Conservation (phyloP, 2,329 filamentous ascomycete genomes). For the Decorospora gaudefroyi region DNA sequence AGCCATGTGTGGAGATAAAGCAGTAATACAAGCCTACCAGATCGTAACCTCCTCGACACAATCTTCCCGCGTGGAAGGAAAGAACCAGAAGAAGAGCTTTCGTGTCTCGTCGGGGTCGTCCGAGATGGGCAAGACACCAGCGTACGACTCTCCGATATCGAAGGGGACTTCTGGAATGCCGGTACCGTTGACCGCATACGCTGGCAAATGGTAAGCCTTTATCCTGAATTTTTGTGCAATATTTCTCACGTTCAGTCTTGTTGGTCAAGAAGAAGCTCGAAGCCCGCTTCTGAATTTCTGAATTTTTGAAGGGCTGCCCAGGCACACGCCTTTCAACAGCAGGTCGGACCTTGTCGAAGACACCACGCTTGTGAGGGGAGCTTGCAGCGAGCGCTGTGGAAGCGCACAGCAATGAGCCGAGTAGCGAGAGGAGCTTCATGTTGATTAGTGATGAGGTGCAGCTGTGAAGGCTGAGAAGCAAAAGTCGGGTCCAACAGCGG, state of each 20-base stretch:
- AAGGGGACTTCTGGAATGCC: conserved; percentile 70
- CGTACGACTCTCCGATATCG: conserved; percentile 68
- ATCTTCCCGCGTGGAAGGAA: conserved; percentile 59
- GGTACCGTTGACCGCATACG: conserved; percentile 66
- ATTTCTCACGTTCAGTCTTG: conserved; percentile 40
- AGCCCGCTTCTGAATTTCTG: conserved; percentile 43
- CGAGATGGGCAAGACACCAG: conserved; percentile 65
- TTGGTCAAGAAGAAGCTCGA: conserved; percentile 38
- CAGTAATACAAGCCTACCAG: conserved; percentile 44
- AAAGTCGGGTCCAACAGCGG: conserved; percentile 1
- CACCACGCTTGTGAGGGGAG: conserved; percentile 33
- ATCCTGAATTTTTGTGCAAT: too few species aligned
- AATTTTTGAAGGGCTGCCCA: conserved; percentile 37
- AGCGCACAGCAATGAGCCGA: conserved; percentile 37
- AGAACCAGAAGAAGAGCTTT: conserved; percentile 68
- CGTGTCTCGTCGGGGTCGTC: conserved; percentile 54
- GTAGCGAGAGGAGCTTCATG: conserved; percentile 42
- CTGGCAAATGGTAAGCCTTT: conserved; percentile 44
- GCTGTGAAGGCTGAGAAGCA: conserved; percentile 1
- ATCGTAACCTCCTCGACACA: conserved; percentile 64
- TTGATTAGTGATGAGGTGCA: conserved; percentile 19
- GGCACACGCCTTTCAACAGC: conserved; percentile 36
- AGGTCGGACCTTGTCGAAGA: conserved; percentile 33
- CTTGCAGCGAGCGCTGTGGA: conserved; percentile 38
- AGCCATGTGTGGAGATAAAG: conserved; percentile 7